These are phyloP conservation scores for Moricandia moricandioides DNA, from an alignment of 345 rosid species.

Conservation along the genomic window DNA sequence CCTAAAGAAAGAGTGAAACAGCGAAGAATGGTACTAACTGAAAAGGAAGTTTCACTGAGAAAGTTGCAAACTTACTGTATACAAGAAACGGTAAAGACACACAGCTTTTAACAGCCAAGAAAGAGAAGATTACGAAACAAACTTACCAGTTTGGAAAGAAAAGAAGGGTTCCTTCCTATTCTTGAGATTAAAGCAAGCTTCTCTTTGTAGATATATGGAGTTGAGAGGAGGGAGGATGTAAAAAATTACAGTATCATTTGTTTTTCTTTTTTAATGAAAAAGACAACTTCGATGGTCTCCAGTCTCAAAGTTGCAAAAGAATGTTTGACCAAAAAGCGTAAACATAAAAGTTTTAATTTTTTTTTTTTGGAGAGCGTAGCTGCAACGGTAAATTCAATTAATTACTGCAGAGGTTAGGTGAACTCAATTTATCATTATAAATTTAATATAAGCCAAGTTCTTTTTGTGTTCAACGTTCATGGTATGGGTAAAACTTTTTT, in stretches of 20 bases:
- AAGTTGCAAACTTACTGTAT: slow-evolving; percentile 22
- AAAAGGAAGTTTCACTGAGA: slow-evolving; percentile 17
- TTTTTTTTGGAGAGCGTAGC: slow-evolving; percentile 8
- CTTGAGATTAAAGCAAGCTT: slow-evolving; percentile 15
- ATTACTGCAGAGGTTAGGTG: slow-evolving; percentile 15
- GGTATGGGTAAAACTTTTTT: not conserved
- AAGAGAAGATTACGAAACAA: not conserved
- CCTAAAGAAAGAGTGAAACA: slow-evolving; percentile 27
- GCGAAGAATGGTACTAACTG: slow-evolving; percentile 15
- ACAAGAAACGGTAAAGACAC: slow-evolving; percentile 1
- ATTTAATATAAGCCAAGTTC: not conserved
- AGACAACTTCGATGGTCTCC: slow-evolving; percentile 22
- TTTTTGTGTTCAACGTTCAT: not conserved
- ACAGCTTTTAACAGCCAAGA: not conserved
- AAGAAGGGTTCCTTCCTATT: not conserved
- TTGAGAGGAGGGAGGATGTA: not conserved
- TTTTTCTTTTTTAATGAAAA: not conserved
- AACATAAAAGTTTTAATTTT: not conserved
- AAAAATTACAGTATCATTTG: not conserved
- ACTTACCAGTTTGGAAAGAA: slow-evolving; percentile 25
- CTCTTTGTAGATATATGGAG: not conserved
- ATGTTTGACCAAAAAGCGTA: slow-evolving; percentile 23
- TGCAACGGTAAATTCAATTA: slow-evolving; percentile 13
- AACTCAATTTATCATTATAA: not conserved
- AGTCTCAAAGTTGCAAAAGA: slow-evolving; percentile 22